Evolutionary conservation across 148 eudicot species (phyloP), one percentile per base, ranked within the genome.

Genomic region (Rhododendron ovatum): DNA sequence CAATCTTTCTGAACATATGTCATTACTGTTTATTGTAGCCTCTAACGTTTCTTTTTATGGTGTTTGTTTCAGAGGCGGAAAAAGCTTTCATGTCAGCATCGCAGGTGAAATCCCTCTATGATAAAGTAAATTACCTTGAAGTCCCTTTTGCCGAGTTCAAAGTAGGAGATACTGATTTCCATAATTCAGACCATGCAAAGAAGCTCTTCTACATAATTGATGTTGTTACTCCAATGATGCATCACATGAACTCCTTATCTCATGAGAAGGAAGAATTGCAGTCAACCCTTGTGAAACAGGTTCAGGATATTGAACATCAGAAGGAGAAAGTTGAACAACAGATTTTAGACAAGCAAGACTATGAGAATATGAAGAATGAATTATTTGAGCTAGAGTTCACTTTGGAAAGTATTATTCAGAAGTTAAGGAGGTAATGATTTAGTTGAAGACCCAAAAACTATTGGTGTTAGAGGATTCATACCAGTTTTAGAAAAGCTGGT

Each of bases 161-260:
- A 63, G 86, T 73, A 0, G 88, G 86, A 69, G 90, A 93, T 67
- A 39, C 89, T 74, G 93, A 24, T 75, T 55, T 35, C 22, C 61
- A 55, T 55, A 15, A 17, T 55, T 86, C 61, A 55, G 89, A 88
- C 83, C 90, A 88, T 80, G 83, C 92, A 55, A 89, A 88, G 87
- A 97, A 93, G 92, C 95, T 97, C 75, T 83, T 89, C 59, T 92
- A 91, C 89, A 86, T 94, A 26, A 78, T 94, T 83, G 95, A 95
- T 84, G 89, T 76, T 71, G 90, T 89, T 76, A 83, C 89, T 33
- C 88, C 61, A 55, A 55, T 55, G 61, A 7, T 14, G 20, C 61
- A 55, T 55, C 61, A 15, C 61, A 55, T 55, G 61, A 55, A 55
- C 22, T 55, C 61, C 61, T 55, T 55, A 17, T 17, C 61, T 17